phyloP scores from a whole-genome alignment of 148 eudicot genomes.

The Chenopodium quinoa region DNA sequence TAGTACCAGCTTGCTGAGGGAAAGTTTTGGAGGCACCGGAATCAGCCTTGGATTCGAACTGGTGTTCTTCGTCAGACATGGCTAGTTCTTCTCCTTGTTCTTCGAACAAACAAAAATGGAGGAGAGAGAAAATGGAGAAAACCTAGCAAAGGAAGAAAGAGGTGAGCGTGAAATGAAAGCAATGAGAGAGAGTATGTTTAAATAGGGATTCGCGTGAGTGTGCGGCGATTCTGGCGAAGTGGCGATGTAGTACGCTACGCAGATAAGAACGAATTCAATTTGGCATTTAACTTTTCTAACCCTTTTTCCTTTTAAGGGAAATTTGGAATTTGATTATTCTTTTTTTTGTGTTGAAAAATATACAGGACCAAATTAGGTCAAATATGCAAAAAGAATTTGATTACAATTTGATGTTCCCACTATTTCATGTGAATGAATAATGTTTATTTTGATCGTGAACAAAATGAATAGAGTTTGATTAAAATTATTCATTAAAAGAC shows the following conservation, averaged over 20 bases:
- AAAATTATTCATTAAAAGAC: too few relatives aligned
- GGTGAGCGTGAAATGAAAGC: neutral
- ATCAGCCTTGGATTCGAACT: conserved; percentile 31
- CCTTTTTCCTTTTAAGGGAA: neutral
- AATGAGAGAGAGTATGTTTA: neutral
- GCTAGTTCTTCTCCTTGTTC: neutral
- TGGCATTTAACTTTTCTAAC: too few relatives aligned
- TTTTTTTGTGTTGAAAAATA: too few relatives aligned
- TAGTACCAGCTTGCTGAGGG: conserved; percentile 32
- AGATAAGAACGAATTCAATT: neutral
- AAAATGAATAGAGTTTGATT: too few relatives aligned
- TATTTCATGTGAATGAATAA: too few relatives aligned
- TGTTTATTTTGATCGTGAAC: too few relatives aligned
- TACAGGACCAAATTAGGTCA: too few relatives aligned
- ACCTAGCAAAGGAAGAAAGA: neutral
- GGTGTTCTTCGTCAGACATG: conserved; percentile 34
- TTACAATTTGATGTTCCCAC: too few relatives aligned
- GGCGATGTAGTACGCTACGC: neutral
- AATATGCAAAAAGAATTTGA: too few relatives aligned
- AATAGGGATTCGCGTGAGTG: neutral
- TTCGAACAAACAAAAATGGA: neutral
- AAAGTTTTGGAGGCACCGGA: conserved; percentile 31
- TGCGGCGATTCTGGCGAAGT: neutral
- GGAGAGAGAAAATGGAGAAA: neutral
- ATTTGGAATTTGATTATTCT: too few relatives aligned